phyloP scores from a whole-genome alignment of 305 asterid genomes.

The Fraxinus albicans region DNA sequence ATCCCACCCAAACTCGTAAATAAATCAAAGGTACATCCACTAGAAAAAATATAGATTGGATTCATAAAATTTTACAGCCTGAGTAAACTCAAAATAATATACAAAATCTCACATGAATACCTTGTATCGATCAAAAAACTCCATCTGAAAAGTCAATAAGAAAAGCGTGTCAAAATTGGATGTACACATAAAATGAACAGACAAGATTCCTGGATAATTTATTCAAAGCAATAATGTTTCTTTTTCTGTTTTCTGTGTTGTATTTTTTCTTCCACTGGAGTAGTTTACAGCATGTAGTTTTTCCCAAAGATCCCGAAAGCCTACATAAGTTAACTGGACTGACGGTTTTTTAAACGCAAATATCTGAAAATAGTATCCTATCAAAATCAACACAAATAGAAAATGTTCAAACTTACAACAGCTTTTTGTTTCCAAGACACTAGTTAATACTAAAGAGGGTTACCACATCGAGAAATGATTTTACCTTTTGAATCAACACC shows the following conservation, averaged over 20 bases:
- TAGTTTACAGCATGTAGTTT: neutral
- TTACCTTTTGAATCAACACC: slow-evolving; percentile 92
- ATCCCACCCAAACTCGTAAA: slow-evolving; percentile 21
- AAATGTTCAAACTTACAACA: neutral
- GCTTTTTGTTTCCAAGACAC: neutral
- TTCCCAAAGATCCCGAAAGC: neutral
- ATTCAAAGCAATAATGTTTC: neutral
- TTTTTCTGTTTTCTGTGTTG: neutral
- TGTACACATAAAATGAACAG: neutral
- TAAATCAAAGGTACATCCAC: slow-evolving; percentile 5
- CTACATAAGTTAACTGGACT: neutral
- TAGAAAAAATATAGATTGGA: neutral
- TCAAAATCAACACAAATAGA: neutral
- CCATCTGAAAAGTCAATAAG: slow-evolving; percentile 61
- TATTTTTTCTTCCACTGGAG: neutral
- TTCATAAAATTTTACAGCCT: slow-evolving; percentile 6
- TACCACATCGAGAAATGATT: neutral
- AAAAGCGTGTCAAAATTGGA: slow-evolving; percentile 23
- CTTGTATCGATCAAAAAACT: slow-evolving; percentile 89
- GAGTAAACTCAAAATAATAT: slow-evolving; percentile 16
- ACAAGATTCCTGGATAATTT: neutral
- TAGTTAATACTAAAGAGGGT: neutral
- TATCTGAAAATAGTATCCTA: neutral
- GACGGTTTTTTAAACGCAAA: neutral
- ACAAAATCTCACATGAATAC: slow-evolving; percentile 38